These are phyloP conservation scores for Hylodesmum podocarpum DNA, from an alignment of 306 rosid species.

Conservation along the genomic window DNA sequence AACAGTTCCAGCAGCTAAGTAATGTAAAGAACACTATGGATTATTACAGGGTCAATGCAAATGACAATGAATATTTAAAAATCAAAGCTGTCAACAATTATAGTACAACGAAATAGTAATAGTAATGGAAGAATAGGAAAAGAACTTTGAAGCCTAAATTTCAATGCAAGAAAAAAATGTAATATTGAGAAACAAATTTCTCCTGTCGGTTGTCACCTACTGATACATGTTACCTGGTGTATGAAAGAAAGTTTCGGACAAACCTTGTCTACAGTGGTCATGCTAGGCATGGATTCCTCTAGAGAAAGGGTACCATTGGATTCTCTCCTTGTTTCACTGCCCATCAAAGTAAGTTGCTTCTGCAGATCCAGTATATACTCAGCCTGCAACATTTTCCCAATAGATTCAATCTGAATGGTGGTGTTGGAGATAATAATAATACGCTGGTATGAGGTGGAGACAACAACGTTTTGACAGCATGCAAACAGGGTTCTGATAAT, in stretches of 20 bases:
- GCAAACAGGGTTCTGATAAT: not conserved
- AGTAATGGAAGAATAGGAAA: not conserved
- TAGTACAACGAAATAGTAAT: not conserved
- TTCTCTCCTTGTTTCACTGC: constrained; percentile 81
- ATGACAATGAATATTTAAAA: not conserved
- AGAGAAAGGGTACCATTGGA: constrained; percentile 63
- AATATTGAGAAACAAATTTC: not conserved
- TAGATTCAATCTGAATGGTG: constrained; percentile 9
- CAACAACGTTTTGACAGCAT: not conserved
- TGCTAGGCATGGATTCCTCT: constrained; percentile 80
- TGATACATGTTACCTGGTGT: constrained; percentile 29
- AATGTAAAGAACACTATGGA: not conserved
- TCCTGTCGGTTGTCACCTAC: not conserved
- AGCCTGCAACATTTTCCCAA: constrained; percentile 59
- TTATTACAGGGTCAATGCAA: not conserved
- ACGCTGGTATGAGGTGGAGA: constrained; percentile 2
- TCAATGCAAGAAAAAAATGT: constrained; percentile 15
- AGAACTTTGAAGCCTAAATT: constrained; percentile 6
- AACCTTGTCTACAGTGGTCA: constrained; percentile 80
- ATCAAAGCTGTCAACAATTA: constrained; percentile 7
- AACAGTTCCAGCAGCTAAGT: not conserved
- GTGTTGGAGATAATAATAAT: not conserved
- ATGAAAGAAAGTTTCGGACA: constrained; percentile 31
- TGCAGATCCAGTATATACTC: constrained; percentile 88
- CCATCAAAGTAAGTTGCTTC: constrained; percentile 84